Conservation (phyloP, 106 monocot species). For the Phalaenopsis equestris region DNA sequence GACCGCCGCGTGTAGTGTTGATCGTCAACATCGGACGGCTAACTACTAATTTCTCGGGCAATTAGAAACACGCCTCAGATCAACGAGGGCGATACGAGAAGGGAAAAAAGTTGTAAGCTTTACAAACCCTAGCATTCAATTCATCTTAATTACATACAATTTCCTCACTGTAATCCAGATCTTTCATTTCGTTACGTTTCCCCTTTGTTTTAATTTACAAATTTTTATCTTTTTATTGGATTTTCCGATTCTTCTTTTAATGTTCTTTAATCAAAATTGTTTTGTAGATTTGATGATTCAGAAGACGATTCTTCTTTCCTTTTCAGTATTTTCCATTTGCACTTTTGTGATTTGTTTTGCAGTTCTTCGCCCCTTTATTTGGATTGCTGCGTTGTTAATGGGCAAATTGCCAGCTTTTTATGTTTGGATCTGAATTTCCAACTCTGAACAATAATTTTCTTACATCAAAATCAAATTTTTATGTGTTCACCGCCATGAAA, state of each 20-base stretch:
- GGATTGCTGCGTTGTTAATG: not conserved
- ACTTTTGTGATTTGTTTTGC: no score
- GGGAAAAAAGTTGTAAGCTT: conserved; percentile 3
- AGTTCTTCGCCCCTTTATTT: not conserved
- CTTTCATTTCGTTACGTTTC: not conserved
- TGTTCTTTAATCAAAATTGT: no score
- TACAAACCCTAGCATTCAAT: not conserved
- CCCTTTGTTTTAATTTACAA: not conserved
- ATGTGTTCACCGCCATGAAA: not conserved
- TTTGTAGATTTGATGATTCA: no score
- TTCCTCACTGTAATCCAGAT: not conserved
- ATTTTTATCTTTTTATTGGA: no score
- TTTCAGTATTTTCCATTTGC: no score
- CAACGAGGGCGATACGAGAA: not conserved
- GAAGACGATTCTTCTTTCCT: no score
- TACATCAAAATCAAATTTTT: not conserved
- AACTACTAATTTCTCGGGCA: not conserved
- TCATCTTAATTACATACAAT: not conserved
- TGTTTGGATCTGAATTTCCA: not conserved
- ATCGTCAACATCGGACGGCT: not conserved
- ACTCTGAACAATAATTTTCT: not conserved
- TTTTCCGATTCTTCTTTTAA: no score
- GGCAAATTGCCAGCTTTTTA: not conserved
- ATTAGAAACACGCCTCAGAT: not conserved
- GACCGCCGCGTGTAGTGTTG: no score